Evolutionary conservation across 108 stramenopile species (phyloP).

Genomic region (Poteriospumella lacustris): DNA sequence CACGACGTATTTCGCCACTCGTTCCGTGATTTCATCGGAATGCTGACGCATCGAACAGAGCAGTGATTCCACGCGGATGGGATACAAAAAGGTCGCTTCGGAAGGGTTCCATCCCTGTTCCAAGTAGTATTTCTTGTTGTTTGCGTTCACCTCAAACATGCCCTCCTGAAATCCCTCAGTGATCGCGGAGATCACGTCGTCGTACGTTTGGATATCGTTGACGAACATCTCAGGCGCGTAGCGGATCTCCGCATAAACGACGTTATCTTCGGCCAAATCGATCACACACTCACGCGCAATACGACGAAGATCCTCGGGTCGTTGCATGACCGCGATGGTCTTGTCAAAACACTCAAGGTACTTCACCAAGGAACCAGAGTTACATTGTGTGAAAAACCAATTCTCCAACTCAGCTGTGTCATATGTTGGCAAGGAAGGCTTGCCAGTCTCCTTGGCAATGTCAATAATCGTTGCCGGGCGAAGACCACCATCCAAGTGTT

Average conservation of each 20-base stretch:
- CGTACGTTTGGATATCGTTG: not conserved
- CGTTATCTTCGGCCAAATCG: not conserved
- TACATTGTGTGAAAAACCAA: not conserved
- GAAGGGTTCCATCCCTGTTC: not conserved
- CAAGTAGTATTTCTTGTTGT: not conserved
- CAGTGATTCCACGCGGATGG: not conserved
- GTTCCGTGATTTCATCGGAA: not conserved
- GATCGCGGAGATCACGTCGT: not conserved
- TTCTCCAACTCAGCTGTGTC: not conserved
- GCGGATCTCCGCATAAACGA: not conserved
- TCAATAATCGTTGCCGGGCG: not conserved
- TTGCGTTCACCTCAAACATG: not conserved
- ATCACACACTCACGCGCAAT: not conserved
- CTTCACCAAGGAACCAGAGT: not conserved
- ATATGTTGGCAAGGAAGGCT: not conserved
- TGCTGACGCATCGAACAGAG: not conserved
- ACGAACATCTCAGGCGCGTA: not conserved
- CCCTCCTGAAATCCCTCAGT: not conserved
- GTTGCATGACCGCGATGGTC: not conserved
- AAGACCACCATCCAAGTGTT: not conserved
- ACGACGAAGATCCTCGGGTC: not conserved
- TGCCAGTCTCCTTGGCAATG: not conserved
- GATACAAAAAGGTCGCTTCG: not conserved
- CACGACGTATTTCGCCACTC: not conserved
- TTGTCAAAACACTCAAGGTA: slow-evolving; percentile 5